These are phyloP conservation scores for Penicillium brasilianum DNA, from an alignment of 2,329 filamentous ascomycete species.

Conservation along the genomic window DNA sequence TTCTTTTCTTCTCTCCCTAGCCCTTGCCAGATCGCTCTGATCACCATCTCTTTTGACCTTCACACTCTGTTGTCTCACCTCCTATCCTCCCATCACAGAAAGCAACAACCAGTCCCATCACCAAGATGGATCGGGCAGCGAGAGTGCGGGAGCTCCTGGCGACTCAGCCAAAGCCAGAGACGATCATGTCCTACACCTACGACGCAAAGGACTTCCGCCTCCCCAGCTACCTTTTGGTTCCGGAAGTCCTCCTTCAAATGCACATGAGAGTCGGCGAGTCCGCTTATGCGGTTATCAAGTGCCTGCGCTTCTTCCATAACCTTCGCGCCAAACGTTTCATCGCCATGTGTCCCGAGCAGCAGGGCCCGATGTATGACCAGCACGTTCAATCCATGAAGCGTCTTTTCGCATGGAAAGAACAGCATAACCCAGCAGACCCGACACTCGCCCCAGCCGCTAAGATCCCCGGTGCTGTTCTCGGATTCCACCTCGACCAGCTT, in stretches of 20 bases:
- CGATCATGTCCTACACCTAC: conserved; percentile 24
- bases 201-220: conserved; percentile 19
- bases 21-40: background rate
- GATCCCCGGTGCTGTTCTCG: conserved; percentile 32
- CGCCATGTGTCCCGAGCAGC: conserved; percentile 31
- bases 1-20: background rate
- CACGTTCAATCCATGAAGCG: conserved; percentile 33
- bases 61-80: background rate
- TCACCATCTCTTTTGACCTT: background rate
- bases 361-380: conserved; percentile 5
- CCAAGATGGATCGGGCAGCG: background rate
- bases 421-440: conserved; percentile 17
- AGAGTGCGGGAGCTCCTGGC: background rate
- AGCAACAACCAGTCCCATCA: background rate
- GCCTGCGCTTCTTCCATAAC: conserved; percentile 23
- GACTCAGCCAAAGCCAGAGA: background rate
- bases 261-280: conserved; percentile 22
- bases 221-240: conserved; percentile 20
- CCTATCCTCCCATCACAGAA: background rate
- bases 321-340: conserved; percentile 28
- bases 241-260: conserved; percentile 3
- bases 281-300: conserved; percentile 22
- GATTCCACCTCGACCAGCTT: conserved; percentile 29
- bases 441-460: conserved; percentile 32
- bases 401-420: conserved; percentile 33